Conservation (phyloP, 2,329 filamentous ascomycete genomes). For the Myriosclerotinia duriaeana region DNA sequence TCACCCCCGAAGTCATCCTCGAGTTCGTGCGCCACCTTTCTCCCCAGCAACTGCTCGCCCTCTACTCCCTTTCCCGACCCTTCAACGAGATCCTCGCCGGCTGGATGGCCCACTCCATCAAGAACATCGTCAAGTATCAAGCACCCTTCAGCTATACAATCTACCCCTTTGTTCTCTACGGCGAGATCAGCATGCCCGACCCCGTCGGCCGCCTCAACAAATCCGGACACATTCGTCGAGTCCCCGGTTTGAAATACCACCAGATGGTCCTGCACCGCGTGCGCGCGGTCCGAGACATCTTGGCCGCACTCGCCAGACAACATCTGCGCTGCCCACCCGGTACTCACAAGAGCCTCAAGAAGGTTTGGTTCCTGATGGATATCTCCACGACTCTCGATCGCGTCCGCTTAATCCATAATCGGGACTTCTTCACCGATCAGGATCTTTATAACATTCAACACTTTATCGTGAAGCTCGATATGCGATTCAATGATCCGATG, state of each 20-base stretch:
- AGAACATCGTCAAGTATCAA: conserved; percentile 53
- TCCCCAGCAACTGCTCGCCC: not conserved
- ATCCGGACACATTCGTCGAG: conserved; percentile 46
- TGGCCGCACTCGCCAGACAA: conserved; percentile 57
- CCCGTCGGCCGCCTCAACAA: conserved; percentile 49
- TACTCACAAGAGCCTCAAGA: conserved; percentile 53
- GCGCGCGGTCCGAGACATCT: conserved; percentile 58
- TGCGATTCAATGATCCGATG: conserved; percentile 66
- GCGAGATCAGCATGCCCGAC: conserved; percentile 57
- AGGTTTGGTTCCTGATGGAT: conserved; percentile 74
- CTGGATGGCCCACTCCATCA: conserved; percentile 38
- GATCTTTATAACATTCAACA: conserved; percentile 63
- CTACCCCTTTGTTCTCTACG: conserved; percentile 63
- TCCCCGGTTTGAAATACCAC: conserved; percentile 67
- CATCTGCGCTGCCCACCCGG: conserved; percentile 56
- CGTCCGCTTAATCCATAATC: conserved; percentile 53
- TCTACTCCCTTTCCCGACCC: not conserved
- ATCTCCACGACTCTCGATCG: conserved; percentile 57
- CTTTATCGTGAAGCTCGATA: conserved; percentile 70
- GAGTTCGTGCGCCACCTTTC: conserved; percentile 2
- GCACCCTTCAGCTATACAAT: conserved; percentile 51
- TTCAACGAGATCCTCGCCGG: conserved; percentile 2
- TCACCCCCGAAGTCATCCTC: conserved; percentile 7
- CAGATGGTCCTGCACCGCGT: conserved; percentile 63
- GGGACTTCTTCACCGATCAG: conserved; percentile 53